Evolutionary conservation across 352 stramenopile species (phyloP).

Genomic region (Phytopythium aichiense): DNA sequence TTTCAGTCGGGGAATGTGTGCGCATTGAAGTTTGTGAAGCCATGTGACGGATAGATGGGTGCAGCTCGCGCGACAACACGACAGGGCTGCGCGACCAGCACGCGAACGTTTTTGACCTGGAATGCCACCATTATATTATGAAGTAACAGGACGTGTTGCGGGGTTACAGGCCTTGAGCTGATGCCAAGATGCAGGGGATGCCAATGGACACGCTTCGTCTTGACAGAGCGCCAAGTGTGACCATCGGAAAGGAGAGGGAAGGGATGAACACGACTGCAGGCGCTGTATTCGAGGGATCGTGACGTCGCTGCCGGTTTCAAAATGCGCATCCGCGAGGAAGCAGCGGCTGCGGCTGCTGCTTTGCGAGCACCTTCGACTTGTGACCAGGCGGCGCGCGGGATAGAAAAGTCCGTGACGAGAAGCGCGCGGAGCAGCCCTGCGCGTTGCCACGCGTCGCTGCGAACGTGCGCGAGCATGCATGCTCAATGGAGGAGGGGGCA

Average conservation of each 20-base stretch:
- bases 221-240: too few species aligned
- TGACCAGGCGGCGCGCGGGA: slow-evolving; percentile 1
- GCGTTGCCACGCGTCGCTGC: background rate
- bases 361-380: slow-evolving; percentile 2
- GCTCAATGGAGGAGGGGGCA: background rate
- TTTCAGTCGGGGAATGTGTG: background rate
- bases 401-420: background rate
- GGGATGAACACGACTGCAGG: background rate
- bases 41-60: background rate
- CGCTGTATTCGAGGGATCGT: background rate
- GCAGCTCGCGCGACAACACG: background rate
- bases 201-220: too few species aligned
- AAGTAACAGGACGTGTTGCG: too few species aligned
- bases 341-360: background rate
- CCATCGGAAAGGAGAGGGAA: background rate
- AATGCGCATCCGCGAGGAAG: background rate
- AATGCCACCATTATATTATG: background rate
- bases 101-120: background rate
- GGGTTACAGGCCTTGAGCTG: too few species aligned
- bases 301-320: background rate
- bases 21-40: slow-evolving; percentile 5
- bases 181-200: too few species aligned
- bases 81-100: background rate
- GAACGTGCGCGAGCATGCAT: background rate
- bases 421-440: background rate